phyloP scores from a whole-genome alignment of 306 rosid species.

The Crotalaria pallida region DNA sequence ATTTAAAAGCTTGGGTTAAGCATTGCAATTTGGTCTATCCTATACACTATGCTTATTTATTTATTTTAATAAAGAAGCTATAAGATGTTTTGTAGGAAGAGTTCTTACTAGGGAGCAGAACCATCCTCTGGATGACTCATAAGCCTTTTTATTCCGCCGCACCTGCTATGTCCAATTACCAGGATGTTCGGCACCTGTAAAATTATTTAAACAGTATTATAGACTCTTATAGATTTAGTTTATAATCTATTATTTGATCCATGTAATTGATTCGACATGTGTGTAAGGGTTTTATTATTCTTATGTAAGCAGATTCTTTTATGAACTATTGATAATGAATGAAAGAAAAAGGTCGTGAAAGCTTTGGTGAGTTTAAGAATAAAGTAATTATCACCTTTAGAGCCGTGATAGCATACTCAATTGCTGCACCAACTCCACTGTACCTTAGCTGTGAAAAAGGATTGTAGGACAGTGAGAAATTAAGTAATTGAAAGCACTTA shows the following conservation, averaged over 20 bases:
- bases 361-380: neutral
- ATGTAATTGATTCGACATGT: no score
- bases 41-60: neutral
- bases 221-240: no score
- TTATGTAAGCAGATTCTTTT: neutral
- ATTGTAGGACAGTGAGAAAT: neutral
- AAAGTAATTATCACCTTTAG: constrained; percentile 30
- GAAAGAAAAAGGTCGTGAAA: neutral
- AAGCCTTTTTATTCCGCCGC: constrained; percentile 67
- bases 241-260: no score
- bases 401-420: constrained; percentile 52
- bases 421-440: constrained; percentile 52
- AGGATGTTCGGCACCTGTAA: constrained; percentile 49
- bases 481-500: neutral
- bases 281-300: no score
- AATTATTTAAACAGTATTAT: neutral
- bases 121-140: constrained; percentile 54
- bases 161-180: constrained; percentile 63
- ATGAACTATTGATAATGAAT: neutral
- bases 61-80: no score
- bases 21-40: neutral
- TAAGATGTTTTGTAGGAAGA: neutral
- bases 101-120: constrained; percentile 38
- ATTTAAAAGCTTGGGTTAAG: no score
- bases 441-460: constrained; percentile 37